Conservation (phyloP, 2,329 filamentous ascomycete species). For the Colletotrichum plurivorum region DNA sequence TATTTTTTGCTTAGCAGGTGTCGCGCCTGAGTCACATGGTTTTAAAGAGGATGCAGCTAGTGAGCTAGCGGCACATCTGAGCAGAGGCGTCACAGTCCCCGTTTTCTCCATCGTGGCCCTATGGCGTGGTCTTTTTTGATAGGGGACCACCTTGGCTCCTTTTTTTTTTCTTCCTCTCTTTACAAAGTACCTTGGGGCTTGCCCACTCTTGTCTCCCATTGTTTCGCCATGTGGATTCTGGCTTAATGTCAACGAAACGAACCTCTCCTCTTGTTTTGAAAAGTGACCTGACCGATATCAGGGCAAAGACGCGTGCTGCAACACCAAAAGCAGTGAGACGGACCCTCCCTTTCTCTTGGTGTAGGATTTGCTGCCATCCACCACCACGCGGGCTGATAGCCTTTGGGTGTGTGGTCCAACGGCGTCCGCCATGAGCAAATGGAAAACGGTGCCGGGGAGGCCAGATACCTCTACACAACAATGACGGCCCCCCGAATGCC, state of each 20-base stretch:
- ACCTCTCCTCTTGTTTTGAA: conserved; percentile 8
- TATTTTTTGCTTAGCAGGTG: conserved; percentile 8
- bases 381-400: too few species aligned
- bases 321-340: not conserved
- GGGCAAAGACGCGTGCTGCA: conserved; percentile 31
- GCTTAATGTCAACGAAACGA: conserved; percentile 15
- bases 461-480: not conserved
- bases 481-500: conserved; percentile 5
- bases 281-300: conserved; percentile 18
- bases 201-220: not conserved
- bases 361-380: not conserved
- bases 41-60: conserved; percentile 40
- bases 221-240: conserved; percentile 28
- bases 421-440: not conserved
- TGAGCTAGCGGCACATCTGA: conserved; percentile 35
- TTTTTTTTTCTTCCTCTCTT: not conserved
- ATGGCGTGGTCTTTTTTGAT: conserved; percentile 34
- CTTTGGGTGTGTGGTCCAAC: not conserved
- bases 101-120: conserved; percentile 38
- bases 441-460: conserved; percentile 5
- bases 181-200: not conserved
- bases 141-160: conserved; percentile 35
- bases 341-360: not conserved
- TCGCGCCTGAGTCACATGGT: conserved; percentile 38
- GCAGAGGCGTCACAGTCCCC: conserved; percentile 8